A percentile compares a stretch with the other conserved stretches of the same genome.
These are phyloP conservation scores for Suillus hirtellus DNA, from an alignment of 768 basidiomycete genomes.

Conservation along the genomic window DNA sequence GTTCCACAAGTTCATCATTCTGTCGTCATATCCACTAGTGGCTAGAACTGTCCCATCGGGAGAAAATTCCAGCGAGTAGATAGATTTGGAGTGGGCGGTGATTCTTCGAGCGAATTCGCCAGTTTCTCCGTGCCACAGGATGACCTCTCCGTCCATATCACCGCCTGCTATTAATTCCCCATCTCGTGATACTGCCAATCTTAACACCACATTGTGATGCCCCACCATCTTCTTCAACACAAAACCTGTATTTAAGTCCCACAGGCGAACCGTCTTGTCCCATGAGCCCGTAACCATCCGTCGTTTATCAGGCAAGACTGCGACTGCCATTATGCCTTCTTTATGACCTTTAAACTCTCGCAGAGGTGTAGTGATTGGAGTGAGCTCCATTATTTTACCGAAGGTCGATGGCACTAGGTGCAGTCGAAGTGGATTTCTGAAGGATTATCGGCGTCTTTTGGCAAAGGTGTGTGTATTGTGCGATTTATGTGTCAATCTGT, in stretches of 20 bases:
- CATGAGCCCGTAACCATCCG: background rate
- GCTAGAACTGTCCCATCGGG: too few relatives aligned
- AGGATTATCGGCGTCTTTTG: background rate
- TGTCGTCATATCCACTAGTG: too few relatives aligned
- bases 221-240: conserved; percentile 1
- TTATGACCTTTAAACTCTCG: background rate
- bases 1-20: too few relatives aligned
- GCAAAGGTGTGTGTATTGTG: background rate
- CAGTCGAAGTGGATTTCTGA: background rate
- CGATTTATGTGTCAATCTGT: background rate
- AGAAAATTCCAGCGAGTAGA: too few relatives aligned
- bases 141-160: background rate
- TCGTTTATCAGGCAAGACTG: background rate
- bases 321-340: background rate
- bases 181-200: background rate
- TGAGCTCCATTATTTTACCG: background rate
- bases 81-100: too few relatives aligned
- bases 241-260: background rate
- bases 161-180: background rate
- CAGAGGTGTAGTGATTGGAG: background rate
- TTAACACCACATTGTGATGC: background rate
- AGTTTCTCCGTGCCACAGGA: background rate
- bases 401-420: background rate
- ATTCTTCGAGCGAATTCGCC: too few relatives aligned
- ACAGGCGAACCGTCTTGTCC: background rate